These are phyloP conservation scores for Tuber borchii DNA, from an alignment of 495 filamentous ascomycete species.

Conservation along the genomic window DNA sequence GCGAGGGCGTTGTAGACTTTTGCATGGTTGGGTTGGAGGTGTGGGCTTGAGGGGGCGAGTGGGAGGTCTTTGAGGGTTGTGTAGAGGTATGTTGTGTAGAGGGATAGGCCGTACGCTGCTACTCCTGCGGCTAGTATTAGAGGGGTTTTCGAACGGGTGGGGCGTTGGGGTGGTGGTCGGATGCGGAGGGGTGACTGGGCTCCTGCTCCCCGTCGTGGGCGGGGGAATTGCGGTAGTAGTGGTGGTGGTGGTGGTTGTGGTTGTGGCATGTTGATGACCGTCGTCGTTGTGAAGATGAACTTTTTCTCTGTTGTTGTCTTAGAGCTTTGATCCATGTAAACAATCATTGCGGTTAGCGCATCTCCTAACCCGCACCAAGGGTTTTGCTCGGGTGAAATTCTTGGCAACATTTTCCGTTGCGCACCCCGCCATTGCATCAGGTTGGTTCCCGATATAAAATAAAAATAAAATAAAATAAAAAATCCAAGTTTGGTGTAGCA, in stretches of 20 bases:
- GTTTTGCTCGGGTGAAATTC: neutral
- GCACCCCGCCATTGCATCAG: neutral
- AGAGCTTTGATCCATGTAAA: neutral
- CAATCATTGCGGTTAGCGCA: neutral
- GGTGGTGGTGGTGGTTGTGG: neutral
- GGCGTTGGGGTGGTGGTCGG: neutral
- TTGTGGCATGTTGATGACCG: neutral
- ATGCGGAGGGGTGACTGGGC: neutral
- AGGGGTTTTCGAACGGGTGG: neutral
- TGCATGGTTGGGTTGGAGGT: constrained; percentile 50
- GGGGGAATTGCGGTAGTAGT: neutral
- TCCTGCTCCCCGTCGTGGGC: neutral
- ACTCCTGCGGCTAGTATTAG: constrained; percentile 40
- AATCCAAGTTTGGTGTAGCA: neutral
- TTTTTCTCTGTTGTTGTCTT: neutral
- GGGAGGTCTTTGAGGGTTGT: constrained; percentile 44
- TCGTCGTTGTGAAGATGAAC: neutral
- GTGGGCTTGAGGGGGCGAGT: constrained; percentile 26
- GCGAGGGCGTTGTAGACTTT: constrained; percentile 56
- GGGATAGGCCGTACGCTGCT: constrained; percentile 47
- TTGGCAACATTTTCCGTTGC: neutral
- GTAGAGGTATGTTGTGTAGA: constrained; percentile 53
- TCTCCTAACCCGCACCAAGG: too few relatives aligned
- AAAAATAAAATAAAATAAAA: neutral
- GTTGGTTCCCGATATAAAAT: too few relatives aligned